Evolutionary conservation across 106 monocot species (phyloP), one percentile per base, ranked within the genome.

Genomic region (Acorus gramineus): DNA sequence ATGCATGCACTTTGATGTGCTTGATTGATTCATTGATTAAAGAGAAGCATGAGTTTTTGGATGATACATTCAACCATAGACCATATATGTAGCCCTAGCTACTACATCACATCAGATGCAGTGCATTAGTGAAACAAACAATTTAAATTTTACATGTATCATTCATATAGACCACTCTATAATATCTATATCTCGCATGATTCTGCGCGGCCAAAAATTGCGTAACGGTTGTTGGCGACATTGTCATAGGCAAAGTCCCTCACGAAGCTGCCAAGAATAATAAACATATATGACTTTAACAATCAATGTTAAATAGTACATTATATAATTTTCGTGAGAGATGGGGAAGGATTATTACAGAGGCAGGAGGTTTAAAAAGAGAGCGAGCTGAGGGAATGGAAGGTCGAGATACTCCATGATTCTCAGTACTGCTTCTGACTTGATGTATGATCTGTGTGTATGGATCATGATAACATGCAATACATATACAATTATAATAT

Each of bases 351-450:
- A 11, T 59, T 47, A 84, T 82, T 81, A 96, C 95, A 79, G 49
- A 74, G 95, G 95, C 4, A 82, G 67, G 4, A 90, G 13, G 50
- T 70, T 80, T 11, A 87, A 60, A 56, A 96, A 70, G 68, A 80
- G 46, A 7, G 87, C 95, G 10, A 96, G 80, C 52, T 85, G 90
- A 60, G 87, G 90, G 66, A 90, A 90, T 47, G 95, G 90, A 10
- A 85, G 68, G 56, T 83, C 76, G 66, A 96, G 78, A 63, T 90
- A 77, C 69, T 85, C 90, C 95, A 96, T 96, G 57, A 96, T 96
- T 77, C 69, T 90, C 45, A 87, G 66, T 69, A 96, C 90, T 45
- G 95, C 95, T 72, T 96, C 95, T 3, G 95, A 96, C 60, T 90
- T 96, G 63, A 83, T 81, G 66, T 81, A 87, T 4, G 95, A 96